Evolutionary conservation across 352 stramenopile genomes (phyloP).

Genomic region (Phytophthora sp.): DNA sequence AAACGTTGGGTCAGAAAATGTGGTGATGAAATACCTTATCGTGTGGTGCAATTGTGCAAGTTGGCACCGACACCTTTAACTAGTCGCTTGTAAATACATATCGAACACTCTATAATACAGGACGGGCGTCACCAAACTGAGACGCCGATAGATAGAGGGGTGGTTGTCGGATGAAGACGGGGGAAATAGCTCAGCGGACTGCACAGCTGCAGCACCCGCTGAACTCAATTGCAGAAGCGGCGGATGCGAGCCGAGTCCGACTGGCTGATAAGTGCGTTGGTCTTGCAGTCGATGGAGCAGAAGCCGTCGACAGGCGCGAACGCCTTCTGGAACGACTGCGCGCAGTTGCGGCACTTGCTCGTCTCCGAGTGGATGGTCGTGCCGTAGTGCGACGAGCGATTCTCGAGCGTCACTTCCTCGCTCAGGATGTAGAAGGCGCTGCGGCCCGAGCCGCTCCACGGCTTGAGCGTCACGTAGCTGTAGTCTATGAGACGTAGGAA

Average conservation of each 20-base stretch:
- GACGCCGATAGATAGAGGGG: slow-evolving; percentile 45
- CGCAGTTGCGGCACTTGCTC: slow-evolving; percentile 84
- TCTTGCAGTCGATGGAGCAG: slow-evolving; percentile 90
- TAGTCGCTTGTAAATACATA: slow-evolving; percentile 41
- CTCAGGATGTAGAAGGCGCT: slow-evolving; percentile 77
- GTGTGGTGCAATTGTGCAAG: slow-evolving; percentile 33
- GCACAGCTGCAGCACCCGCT: neutral
- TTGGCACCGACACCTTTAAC: slow-evolving; percentile 30
- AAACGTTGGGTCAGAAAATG: slow-evolving; percentile 7
- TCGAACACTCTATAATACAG: slow-evolving; percentile 44
- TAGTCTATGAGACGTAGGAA: slow-evolving; percentile 76
- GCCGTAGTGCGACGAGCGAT: slow-evolving; percentile 68
- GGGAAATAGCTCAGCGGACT: neutral
- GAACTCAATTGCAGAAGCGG: slow-evolving; percentile 53
- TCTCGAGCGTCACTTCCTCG: slow-evolving; percentile 62
- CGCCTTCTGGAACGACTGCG: slow-evolving; percentile 71
- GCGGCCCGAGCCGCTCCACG: slow-evolving; percentile 49
- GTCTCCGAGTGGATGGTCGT: slow-evolving; percentile 78
- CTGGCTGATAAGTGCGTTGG: slow-evolving; percentile 76
- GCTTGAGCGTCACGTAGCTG: slow-evolving; percentile 75
- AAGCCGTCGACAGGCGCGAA: slow-evolving; percentile 72
- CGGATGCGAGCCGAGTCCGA: slow-evolving; percentile 71
- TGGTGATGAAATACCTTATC: slow-evolving; percentile 35
- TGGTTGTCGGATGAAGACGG: slow-evolving; percentile 1
- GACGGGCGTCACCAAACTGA: slow-evolving; percentile 15